phyloP scores from a whole-genome alignment of 257 asterid species.

The Primulina tabacum region DNA sequence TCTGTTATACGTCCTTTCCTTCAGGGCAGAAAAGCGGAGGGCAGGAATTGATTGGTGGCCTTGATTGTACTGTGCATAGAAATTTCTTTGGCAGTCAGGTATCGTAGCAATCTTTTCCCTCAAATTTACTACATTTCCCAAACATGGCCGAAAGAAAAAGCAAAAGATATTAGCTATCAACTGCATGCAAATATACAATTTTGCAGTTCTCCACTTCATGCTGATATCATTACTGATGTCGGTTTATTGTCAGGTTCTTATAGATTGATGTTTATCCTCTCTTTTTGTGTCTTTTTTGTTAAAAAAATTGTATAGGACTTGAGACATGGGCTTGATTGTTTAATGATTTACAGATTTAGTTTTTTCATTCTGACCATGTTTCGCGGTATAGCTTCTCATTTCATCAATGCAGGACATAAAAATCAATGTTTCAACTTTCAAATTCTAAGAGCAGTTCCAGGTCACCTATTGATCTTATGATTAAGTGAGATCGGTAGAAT shows the following conservation, averaged over 20 bases:
- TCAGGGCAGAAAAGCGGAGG: slow-evolving; percentile 94
- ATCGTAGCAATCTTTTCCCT: slow-evolving; percentile 15
- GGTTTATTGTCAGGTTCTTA: slow-evolving; percentile 9
- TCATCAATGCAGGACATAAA: not conserved
- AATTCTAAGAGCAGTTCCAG: not conserved
- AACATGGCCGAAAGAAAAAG: not conserved
- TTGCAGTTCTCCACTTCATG: not conserved
- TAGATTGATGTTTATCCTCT: not conserved
- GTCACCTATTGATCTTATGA: not conserved
- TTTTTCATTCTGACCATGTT: not conserved
- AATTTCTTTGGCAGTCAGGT: slow-evolving; percentile 96
- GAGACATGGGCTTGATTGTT: not conserved
- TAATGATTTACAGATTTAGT: not conserved
- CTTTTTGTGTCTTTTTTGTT: not conserved
- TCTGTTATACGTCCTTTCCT: slow-evolving; percentile 23
- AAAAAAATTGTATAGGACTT: too few species aligned
- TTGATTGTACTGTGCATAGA: slow-evolving; percentile 84
- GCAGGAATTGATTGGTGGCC: slow-evolving; percentile 94
- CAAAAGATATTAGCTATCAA: slow-evolving; percentile 8
- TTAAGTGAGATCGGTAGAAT: not conserved
- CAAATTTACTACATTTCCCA: not conserved
- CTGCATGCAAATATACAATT: not conserved
- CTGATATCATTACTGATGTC: not conserved
- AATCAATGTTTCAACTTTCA: not conserved
- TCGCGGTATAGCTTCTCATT: not conserved